Base-by-base conservation (phyloP, 768 basidiomycete genomes). In the Pisolithus marmoratus region DNA sequence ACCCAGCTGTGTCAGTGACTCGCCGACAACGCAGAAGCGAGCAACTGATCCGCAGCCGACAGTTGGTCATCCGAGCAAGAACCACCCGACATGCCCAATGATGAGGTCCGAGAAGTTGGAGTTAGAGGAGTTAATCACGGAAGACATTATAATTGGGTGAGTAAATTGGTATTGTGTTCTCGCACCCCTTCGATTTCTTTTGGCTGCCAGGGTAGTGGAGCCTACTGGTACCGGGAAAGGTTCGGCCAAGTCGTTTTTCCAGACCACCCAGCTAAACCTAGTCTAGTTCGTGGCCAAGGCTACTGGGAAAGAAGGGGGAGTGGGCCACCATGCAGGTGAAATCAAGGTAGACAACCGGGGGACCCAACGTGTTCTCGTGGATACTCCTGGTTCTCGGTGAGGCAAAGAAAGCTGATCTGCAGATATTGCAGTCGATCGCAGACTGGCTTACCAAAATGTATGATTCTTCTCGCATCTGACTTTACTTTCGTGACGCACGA, bases 381-480 rank as follows among this genome's bases (percentile, higher is more conserved):
- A 81, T 56, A 81, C 79, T 0, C 79, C 79, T 5, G 79, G 79
- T 4, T n/a, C 80, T 80, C 53, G 78, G 79, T 56, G 77, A 80
- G 55, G 73, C 76, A 3, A 49, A 36, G 4, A 68, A 64, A 50
- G 72, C 70, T 49, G 76, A 78, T 50, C 66, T 70, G 0, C 74
- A 73, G 11, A 66, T 79, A n/a, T n/a, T n/a, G n/a, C n/a, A n/a
- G n/a, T n/a, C n/a, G n/a, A n/a, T n/a, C n/a, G n/a, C n/a, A n/a
- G 68, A 5, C 24, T 52, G 46, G 27, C 24, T 54, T 14, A 34
- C 17, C 34, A 46, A 36, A 8, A 23, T 22, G 42, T 44, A 19
- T 11, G n/a, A n/a, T 24, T 27, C 8, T n/a, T 19, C 24, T 22
- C 34, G 36, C 9, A 17, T 7, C 29, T 20, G 34, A 36, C 20